Conservation (phyloP, 2,329 filamentous ascomycete species). For the Ophiosphaerella korrae region DNA sequence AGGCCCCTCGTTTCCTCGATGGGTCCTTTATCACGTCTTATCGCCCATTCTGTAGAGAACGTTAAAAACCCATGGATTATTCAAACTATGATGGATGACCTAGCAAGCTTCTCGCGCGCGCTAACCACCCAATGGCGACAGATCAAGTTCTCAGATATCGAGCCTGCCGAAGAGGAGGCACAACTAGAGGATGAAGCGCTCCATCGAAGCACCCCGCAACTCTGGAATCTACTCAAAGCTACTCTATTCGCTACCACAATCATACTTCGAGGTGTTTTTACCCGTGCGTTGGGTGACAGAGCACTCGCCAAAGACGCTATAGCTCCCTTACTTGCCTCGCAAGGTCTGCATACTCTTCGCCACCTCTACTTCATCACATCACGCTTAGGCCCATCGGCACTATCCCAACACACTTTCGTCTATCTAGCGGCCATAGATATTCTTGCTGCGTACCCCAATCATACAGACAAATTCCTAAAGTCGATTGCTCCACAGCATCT, state of each 20-base stretch:
- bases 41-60: constrained; percentile 67
- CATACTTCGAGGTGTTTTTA: constrained; percentile 73
- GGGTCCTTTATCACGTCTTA: constrained; percentile 69
- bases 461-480: constrained; percentile 69
- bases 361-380: constrained; percentile 83
- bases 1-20: constrained; percentile 69
- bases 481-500: constrained; percentile 63
- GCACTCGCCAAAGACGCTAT: constrained; percentile 60
- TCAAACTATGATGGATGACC: constrained; percentile 63
- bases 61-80: constrained; percentile 57
- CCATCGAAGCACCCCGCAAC: constrained; percentile 67
- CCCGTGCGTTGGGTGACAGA: constrained; percentile 65
- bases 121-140: constrained; percentile 75
- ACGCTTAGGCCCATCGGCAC: constrained; percentile 71
- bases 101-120: constrained; percentile 69
- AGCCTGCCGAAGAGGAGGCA: constrained; percentile 67
- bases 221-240: constrained; percentile 78
- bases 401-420: constrained; percentile 84
- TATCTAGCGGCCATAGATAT: constrained; percentile 84
- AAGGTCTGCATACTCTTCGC: constrained; percentile 74
- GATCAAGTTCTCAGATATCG: constrained; percentile 74
- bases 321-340: constrained; percentile 70
- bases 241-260: constrained; percentile 77
- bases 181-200: constrained; percentile 69
- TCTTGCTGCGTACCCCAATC: constrained; percentile 70